Evolutionary conservation across 306 rosid species (phyloP), one percentile per base, ranked within the genome.

Genomic region (Canavalia ensiformis): DNA sequence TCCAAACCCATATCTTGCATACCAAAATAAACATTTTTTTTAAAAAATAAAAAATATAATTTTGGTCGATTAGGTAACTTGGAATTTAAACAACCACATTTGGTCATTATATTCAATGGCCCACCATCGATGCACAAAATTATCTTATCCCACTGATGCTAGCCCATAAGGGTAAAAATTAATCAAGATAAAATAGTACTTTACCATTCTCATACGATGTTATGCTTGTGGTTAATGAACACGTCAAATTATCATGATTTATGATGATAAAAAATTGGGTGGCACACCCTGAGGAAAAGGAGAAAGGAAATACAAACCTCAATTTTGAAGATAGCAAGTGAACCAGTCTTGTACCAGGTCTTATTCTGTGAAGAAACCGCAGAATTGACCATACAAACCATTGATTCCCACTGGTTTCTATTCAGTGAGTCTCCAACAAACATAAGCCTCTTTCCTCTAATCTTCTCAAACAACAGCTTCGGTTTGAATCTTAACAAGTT

Each of bases 321-420:
- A 33, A 96, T 81, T 89, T 89, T 90, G 89, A 96, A 90, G 83
- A 92, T 78, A 0, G 96, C 84, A 64, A 93, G 91, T 62, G 99
- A 93, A 65, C 98, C 98, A 64, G 83, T 81, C 85, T 96, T 96
- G 81, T 87, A 86, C 91, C 94, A 89, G 47, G 90, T 93, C 86
- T 93, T 96, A 39, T 88, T 88, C 4, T 92, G 91, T 0, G 90
- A 86, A 56, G 98, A 91, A 80, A 85, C 82, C 4, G 25, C 85
- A 42, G 99, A 90, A 29, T 96, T 92, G 72, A 91, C 98, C 88
- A 96, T 78, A 81, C 99, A 96, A 57, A 96, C 93, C 99, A 96
- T 96, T 28, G 99, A 96, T 84, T 96, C 99, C 99, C 99, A 96
- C 75, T 96, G 99, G 85, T 96, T 96, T 75, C 99, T 89, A 73